Percentiles rank a stretch among this genome's conserved stretches.
Evolutionary conservation across 169 alveolate species (phyloP).

Genomic region (Plasmodium relictum): DNA sequence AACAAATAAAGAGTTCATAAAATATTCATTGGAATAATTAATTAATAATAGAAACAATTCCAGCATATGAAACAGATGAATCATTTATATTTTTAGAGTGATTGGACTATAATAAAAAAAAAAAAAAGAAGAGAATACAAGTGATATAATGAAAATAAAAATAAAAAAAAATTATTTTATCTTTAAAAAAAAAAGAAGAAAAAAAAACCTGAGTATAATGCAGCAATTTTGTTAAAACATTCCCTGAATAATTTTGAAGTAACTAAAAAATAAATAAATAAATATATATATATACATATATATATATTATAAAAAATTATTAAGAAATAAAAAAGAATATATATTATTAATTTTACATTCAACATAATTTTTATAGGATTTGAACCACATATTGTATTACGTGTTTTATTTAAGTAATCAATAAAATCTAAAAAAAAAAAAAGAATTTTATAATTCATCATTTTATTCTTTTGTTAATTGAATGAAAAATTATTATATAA

Average conservation of each 20-base stretch:
- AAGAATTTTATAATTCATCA: not conserved
- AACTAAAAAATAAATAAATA: not conserved
- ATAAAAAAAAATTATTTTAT: not conserved
- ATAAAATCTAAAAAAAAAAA: conserved; percentile 81
- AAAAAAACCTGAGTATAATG: conserved; percentile 59
- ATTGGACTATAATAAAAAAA: conserved; percentile 89
- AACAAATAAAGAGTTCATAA: no score
- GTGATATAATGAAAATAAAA: not conserved
- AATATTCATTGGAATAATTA: conserved; percentile 11
- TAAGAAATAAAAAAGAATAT: no score
- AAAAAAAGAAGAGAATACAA: conserved; percentile 10
- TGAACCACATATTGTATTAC: conserved; percentile 96
- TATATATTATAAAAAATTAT: not conserved
- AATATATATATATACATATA: not conserved
- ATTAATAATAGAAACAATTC: conserved; percentile 79
- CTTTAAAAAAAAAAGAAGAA: not conserved
- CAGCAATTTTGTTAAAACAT: conserved; percentile 43
- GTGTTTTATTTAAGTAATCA: conserved; percentile 90
- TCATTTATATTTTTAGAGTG: conserved; percentile 81
- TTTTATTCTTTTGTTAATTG: not conserved
- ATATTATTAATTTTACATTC: conserved; percentile 70
- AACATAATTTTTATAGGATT: conserved; percentile 93
- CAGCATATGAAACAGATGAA: conserved; percentile 94
- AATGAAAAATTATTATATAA: not conserved
- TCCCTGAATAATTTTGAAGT: conserved; percentile 36